Evolutionary conservation across 441 rosid species (phyloP).

Genomic region (Biscutella laevigata): DNA sequence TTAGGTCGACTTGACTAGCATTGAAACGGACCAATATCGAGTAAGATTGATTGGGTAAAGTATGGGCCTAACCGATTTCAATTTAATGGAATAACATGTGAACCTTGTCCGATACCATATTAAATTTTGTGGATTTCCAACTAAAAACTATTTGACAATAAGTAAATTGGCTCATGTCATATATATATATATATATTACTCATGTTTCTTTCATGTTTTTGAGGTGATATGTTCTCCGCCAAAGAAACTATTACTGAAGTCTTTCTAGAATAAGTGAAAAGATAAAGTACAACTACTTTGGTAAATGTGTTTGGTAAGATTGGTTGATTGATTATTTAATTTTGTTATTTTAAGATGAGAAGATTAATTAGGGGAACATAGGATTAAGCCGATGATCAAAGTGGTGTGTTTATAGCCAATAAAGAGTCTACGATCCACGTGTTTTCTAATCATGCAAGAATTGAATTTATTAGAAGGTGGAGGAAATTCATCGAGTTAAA

Average conservation of each 20-base stretch:
- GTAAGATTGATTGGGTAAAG: too few species aligned
- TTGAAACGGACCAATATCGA: too few species aligned
- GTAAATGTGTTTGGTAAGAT: background rate
- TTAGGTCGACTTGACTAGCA: too few species aligned
- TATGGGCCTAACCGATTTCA: too few species aligned
- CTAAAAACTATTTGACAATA: too few species aligned
- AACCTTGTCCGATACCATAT: too few species aligned
- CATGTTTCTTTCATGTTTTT: too few species aligned
- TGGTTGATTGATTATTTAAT: background rate
- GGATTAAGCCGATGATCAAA: constrained; percentile 9
- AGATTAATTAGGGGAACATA: constrained; percentile 3
- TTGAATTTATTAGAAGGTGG: constrained; percentile 18
- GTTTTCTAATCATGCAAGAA: constrained; percentile 17
- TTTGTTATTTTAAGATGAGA: background rate
- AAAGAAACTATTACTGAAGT: background rate
- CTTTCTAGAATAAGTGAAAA: background rate
- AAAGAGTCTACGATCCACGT: constrained; percentile 5
- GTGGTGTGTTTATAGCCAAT: constrained; percentile 5
- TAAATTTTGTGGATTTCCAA: too few species aligned
- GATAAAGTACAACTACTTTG: background rate
- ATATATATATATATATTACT: too few species aligned
- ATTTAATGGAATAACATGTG: too few species aligned
- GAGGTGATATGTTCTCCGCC: too few species aligned
- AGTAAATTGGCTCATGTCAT: too few species aligned
- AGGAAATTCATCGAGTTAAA: constrained; percentile 9